Conservation (phyloP, 176 grass and related monocot genomes). For the Triticum monococcum region DNA sequence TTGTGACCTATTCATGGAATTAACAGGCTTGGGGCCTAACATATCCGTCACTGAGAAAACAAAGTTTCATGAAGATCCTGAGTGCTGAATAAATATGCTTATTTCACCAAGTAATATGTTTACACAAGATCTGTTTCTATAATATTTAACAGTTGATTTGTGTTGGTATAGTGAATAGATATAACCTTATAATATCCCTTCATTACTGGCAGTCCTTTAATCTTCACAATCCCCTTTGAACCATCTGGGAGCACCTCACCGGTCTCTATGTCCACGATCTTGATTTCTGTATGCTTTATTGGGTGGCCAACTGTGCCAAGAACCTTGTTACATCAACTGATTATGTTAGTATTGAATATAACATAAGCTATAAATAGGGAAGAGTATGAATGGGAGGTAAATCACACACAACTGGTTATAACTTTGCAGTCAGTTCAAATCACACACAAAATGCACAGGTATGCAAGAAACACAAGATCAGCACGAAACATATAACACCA, state of each 20-base stretch:
- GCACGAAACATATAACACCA: not conserved
- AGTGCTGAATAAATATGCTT: conserved; percentile 1
- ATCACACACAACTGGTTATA: not conserved
- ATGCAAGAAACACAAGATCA: not conserved
- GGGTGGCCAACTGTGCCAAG: conserved; percentile 84
- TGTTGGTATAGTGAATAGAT: conserved; percentile 15
- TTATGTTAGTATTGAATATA: conserved; percentile 15
- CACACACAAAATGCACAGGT: not conserved
- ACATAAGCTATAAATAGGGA: conserved; percentile 9
- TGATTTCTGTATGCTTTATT: conserved; percentile 79
- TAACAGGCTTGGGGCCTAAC: not conserved
- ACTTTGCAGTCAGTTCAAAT: not conserved
- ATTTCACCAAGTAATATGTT: not conserved
- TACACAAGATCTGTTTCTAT: conserved; percentile 21
- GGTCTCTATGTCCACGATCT: conserved; percentile 69
- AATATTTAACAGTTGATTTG: not conserved
- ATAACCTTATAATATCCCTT: conserved; percentile 98
- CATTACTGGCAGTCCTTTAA: conserved; percentile 90
- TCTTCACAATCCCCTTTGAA: conserved; percentile 84
- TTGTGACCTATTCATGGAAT: not conserved
- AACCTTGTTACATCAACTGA: conserved; percentile 58
- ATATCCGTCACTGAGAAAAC: not conserved
- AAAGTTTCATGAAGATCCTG: not conserved
- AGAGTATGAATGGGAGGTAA: not conserved
- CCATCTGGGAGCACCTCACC: conserved; percentile 72